A percentile compares a stretch with the other conserved stretches of the same genome.
Conservation (phyloP, 352 stramenopile genomes). For the Pythium phragmiticola region DNA sequence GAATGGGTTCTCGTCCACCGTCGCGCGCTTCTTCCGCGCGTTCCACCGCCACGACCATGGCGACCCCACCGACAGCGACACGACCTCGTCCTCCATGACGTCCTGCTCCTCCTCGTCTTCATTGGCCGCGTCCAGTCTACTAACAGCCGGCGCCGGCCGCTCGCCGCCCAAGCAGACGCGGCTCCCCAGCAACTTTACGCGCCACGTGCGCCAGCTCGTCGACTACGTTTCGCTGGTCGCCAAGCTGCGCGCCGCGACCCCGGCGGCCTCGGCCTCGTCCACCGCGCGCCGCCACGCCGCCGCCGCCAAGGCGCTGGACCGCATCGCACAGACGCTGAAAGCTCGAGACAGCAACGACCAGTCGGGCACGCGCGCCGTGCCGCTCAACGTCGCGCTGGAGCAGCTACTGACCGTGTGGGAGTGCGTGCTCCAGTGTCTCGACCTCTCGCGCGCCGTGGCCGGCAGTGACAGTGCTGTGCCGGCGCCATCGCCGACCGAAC, state of each 20-base stretch:
- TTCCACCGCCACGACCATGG: constrained; percentile 12
- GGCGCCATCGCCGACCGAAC: constrained; percentile 9
- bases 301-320: constrained; percentile 27
- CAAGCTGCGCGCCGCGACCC: constrained; percentile 6
- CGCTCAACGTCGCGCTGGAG: constrained; percentile 37
- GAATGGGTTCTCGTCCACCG: constrained; percentile 20
- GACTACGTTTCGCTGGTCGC: constrained; percentile 22
- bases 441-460: constrained; percentile 11
- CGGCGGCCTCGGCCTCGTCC: constrained; percentile 1
- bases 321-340: constrained; percentile 16
- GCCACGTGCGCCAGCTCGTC: constrained; percentile 29
- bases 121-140: background rate
- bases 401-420: constrained; percentile 63
- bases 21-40: constrained; percentile 26
- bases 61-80: constrained; percentile 3
- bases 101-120: background rate
- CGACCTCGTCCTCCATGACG: background rate
- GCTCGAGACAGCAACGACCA: constrained; percentile 18
- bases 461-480: background rate
- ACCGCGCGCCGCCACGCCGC: constrained; percentile 24
- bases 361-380: constrained; percentile 22
- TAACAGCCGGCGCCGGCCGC: background rate
- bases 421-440: constrained; percentile 49
- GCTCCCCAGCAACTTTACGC: constrained; percentile 23
- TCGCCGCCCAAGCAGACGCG: constrained; percentile 10